These are phyloP conservation scores for Ramaria rubella DNA, from an alignment of 768 basidiomycete genomes.

Conservation along the genomic window DNA sequence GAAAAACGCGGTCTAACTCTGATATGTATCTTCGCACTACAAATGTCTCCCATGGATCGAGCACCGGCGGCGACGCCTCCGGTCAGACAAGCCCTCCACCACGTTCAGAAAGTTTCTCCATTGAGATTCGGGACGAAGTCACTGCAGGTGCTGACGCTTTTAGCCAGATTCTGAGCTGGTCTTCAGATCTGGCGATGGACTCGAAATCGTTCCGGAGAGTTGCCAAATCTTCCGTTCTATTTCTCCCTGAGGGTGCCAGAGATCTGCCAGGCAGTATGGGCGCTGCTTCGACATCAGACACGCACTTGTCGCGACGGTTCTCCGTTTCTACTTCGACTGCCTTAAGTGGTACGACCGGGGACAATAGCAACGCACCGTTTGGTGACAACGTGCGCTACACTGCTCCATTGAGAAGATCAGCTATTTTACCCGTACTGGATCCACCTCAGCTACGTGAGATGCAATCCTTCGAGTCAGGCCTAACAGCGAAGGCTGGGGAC, in stretches of 20 bases:
- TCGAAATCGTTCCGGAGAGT: background rate
- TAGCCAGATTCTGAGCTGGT: constrained; percentile 6
- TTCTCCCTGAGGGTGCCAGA: background rate
- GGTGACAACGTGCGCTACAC: constrained; percentile 7
- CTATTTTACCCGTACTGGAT: background rate
- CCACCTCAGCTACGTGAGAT: constrained; percentile 62
- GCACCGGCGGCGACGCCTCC: background rate
- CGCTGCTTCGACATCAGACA: background rate
- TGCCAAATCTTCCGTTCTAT: background rate
- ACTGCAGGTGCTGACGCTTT: constrained; percentile 8
- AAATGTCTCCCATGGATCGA: background rate
- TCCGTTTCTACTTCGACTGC: constrained; percentile 8
- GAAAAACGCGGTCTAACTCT: constrained; percentile 73
- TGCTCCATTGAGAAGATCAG: background rate
- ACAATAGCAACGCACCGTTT: background rate
- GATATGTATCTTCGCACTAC: constrained; percentile 32
- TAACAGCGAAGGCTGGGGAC: constrained; percentile 60
- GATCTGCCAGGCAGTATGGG: background rate
- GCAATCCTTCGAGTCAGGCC: constrained; percentile 81
- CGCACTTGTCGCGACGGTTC: background rate
- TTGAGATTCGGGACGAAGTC: constrained; percentile 8
- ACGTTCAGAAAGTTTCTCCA: background rate
- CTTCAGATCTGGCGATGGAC: constrained; percentile 6
- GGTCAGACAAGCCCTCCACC: background rate
- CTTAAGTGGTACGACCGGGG: background rate